Evolutionary conservation across 192 early-diverging fungal species (phyloP).

Genomic region (Gigaspora rosea): DNA sequence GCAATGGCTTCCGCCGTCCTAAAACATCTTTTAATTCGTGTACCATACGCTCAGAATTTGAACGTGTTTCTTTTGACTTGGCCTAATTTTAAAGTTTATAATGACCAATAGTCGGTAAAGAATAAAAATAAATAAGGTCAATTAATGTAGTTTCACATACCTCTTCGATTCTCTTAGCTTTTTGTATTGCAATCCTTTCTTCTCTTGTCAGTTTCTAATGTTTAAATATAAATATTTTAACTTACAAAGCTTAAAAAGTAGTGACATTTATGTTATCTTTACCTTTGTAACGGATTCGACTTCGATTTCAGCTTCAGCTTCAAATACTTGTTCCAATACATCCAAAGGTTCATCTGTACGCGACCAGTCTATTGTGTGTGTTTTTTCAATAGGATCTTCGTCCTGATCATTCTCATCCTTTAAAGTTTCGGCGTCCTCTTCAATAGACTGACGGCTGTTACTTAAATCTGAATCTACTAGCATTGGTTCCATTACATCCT

Average conservation of each 20-base stretch:
- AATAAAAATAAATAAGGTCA: neutral
- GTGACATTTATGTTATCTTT: neutral
- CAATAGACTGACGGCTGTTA: constrained; percentile 14
- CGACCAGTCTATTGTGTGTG: constrained; percentile 21
- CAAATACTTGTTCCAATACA: constrained; percentile 47
- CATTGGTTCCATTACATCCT: constrained; percentile 40
- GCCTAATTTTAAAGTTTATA: constrained; percentile 30
- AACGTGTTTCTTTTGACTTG: constrained; percentile 27
- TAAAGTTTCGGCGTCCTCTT: constrained; percentile 19
- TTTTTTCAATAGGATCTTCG: constrained; percentile 15
- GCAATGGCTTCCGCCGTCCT: constrained; percentile 37
- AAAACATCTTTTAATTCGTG: constrained; percentile 61
- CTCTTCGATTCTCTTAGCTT: constrained; percentile 46
- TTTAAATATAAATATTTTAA: neutral
- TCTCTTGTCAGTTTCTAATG: constrained; percentile 46
- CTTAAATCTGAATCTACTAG: constrained; percentile 18
- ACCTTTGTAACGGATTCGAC: constrained; percentile 30
- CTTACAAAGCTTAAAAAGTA: neutral
- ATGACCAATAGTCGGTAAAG: neutral
- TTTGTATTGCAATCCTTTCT: constrained; percentile 52
- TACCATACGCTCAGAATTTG: constrained; percentile 55
- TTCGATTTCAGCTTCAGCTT: constrained; percentile 36
- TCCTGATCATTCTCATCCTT: neutral
- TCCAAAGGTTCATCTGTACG: constrained; percentile 24
- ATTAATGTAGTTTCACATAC: constrained; percentile 33